Evolutionary conservation across 192 early-diverging fungal genomes (phyloP), one percentile per base, ranked within the genome.

Genomic region (Gryganskiella cystojenkinii): DNA sequence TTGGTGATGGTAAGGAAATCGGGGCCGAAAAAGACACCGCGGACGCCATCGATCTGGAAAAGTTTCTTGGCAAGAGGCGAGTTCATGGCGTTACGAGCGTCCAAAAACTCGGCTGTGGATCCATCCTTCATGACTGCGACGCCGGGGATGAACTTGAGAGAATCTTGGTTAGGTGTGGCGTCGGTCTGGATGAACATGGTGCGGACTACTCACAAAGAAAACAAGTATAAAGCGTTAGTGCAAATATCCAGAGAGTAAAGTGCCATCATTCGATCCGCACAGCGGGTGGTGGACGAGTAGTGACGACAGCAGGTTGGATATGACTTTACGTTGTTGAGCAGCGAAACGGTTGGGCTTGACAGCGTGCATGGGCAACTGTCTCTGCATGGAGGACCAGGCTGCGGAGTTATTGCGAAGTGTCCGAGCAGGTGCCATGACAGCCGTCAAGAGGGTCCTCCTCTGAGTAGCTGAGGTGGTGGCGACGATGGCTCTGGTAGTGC

Each of bases 1-100:
- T 98, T 99, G 56, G 93, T 92, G 71, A 99, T 89, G 3, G 96
- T 96, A 71, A 99, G 90, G 85, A 98, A 99, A 73, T 99, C 97
- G 8, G 90, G 84, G 30, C 96, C 95, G 60, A 93, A 96, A 63
- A 99, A 92, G 3, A 99, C 92, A 14, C 92, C 91, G 15, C 83
- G 72, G 25, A 99, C 92, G 28, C 98, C 98, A 54, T 98, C 96
- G 70, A 99, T 95, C 47, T 89, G 84, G 80, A 99, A 97, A n/a
- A 99, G 85, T 22, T 87, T 79, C 17, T 90, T 90, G 35, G 96
- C 98, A 8, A 99, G 85, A 19, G 98, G 97, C 3, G 97, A 99
- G 7, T 83, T 81, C 59, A 91, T 83, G 3, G 90, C 87, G 34
- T 90, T 90, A 57, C 93, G 92, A 2, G 90, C 83, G 25, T 89